These are phyloP conservation scores for Drechslerella stenobrocha DNA, from an alignment of 2,329 filamentous ascomycete genomes.

Conservation along the genomic window DNA sequence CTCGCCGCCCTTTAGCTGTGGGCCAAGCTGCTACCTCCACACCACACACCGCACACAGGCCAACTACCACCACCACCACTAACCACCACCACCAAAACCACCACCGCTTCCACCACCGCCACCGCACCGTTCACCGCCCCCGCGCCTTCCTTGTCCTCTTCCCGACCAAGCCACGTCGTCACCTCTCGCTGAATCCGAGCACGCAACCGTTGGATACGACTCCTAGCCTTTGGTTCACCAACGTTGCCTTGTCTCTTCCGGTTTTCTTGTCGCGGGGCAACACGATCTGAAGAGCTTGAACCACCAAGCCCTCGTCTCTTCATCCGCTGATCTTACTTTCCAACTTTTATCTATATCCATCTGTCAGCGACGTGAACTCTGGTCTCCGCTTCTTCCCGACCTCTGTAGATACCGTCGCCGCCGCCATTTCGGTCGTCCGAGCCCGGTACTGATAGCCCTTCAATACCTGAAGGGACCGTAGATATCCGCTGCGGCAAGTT, in stretches of 20 bases:
- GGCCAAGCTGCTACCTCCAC: slow-evolving; percentile 5
- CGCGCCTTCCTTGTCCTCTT: neutral
- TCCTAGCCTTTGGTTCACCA: neutral
- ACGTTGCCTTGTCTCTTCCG: slow-evolving; percentile 3
- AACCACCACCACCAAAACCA: neutral
- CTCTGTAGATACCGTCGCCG: neutral
- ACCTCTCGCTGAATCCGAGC: neutral
- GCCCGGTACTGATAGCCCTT: neutral
- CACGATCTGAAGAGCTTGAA: slow-evolving; percentile 20
- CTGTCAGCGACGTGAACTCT: slow-evolving; percentile 7
- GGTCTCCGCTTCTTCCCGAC: neutral
- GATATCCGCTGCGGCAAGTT: slow-evolving; percentile 20
- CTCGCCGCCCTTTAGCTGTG: neutral
- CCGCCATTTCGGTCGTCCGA: neutral
- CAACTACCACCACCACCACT: neutral
- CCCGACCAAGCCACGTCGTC: neutral
- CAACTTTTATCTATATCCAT: slow-evolving; percentile 4
- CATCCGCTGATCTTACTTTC: neutral
- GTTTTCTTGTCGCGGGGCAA: slow-evolving; percentile 7
- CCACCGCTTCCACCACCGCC: neutral
- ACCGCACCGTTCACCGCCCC: slow-evolving; percentile 2
- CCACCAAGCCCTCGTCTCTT: slow-evolving; percentile 7
- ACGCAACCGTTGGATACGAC: neutral
- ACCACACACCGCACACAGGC: slow-evolving; percentile 1
- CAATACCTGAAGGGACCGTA: slow-evolving; percentile 10